phyloP scores from a whole-genome alignment of 2,329 filamentous ascomycete species.

The Fusarium napiforme region DNA sequence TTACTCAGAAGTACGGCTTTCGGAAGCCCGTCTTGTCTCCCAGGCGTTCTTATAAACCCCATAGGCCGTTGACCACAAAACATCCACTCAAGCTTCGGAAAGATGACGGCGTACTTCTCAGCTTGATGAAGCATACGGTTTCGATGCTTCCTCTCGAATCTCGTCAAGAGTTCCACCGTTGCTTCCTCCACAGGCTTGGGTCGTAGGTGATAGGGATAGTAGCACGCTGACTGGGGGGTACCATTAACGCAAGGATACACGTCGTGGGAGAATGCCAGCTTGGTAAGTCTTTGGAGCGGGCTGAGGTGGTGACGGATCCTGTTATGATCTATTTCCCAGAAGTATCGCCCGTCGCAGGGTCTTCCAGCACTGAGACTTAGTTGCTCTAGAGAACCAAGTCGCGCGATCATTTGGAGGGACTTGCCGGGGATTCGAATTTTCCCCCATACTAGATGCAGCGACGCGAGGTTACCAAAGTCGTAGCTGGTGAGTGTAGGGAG shows the following conservation, averaged over 20 bases:
- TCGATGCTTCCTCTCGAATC: conserved; percentile 19
- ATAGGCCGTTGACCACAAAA: conserved; percentile 24
- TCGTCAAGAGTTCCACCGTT: background rate
- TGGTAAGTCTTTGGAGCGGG: conserved; percentile 2
- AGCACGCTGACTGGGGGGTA: background rate
- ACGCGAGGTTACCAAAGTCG: conserved; percentile 9
- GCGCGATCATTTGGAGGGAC: background rate
- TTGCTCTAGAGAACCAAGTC: conserved; percentile 22
- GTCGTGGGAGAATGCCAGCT: conserved; percentile 8
- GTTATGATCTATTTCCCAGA: conserved; percentile 3
- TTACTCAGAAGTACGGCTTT: background rate
- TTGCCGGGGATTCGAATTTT: background rate
- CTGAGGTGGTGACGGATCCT: background rate
- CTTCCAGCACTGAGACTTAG: conserved; percentile 7
- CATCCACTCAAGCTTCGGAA: conserved; percentile 27
- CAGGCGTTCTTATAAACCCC: fast-evolving
- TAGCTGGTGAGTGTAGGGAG: conserved; percentile 5
- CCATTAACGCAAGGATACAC: background rate
- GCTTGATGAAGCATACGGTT: conserved; percentile 34
- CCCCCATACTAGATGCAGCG: conserved; percentile 22
- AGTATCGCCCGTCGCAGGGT: background rate
- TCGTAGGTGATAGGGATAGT: background rate
- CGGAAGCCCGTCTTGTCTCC: background rate
- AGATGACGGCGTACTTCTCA: conserved; percentile 12
- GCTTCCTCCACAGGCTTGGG: background rate